Evolutionary conservation across 2,329 filamentous ascomycete species (phyloP).

Genomic region (Colletotrichum lindemuthianum): DNA sequence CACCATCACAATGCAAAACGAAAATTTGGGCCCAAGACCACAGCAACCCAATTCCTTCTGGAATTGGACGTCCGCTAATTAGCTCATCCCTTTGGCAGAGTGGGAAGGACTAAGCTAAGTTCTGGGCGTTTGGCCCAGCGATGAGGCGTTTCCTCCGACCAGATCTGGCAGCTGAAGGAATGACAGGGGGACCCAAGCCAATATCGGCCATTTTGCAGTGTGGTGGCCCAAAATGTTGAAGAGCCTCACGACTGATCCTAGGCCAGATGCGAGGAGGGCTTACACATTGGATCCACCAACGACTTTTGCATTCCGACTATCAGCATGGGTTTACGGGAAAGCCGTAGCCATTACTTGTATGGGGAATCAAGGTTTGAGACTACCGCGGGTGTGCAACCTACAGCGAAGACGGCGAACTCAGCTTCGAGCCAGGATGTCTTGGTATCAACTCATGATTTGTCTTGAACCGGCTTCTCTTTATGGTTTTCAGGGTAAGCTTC

Average conservation of each 20-base stretch:
- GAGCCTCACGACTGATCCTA: conserved; percentile 25
- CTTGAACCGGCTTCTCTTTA: too few species aligned
- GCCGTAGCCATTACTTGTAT: too few species aligned
- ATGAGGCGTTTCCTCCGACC: conserved; percentile 18
- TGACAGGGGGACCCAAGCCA: conserved; percentile 15
- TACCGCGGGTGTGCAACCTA: too few species aligned
- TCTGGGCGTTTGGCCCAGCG: conserved; percentile 28
- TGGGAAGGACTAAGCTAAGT: conserved; percentile 6
- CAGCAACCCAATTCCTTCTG: background rate
- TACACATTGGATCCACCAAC: background rate
- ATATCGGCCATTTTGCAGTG: background rate
- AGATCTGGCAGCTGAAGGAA: conserved; percentile 26
- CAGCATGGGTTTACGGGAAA: too few species aligned
- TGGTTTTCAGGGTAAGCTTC: too few species aligned
- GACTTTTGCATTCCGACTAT: too few species aligned
- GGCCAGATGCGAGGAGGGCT: background rate
- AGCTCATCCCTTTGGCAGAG: conserved; percentile 1
- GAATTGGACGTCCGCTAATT: conserved; percentile 11
- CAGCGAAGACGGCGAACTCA: too few species aligned
- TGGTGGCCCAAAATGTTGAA: conserved; percentile 17
- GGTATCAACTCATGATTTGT: too few species aligned
- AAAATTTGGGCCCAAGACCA: background rate
- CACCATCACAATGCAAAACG: too few species aligned
- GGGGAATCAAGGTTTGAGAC: too few species aligned
- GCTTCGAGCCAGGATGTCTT: too few species aligned